A percentile compares a stretch with the other conserved stretches of the same genome.
These are phyloP conservation scores for Sporisorium iseilematis-ciliati DNA, from an alignment of 1,284 basidiomycete genomes.

Conservation along the genomic window DNA sequence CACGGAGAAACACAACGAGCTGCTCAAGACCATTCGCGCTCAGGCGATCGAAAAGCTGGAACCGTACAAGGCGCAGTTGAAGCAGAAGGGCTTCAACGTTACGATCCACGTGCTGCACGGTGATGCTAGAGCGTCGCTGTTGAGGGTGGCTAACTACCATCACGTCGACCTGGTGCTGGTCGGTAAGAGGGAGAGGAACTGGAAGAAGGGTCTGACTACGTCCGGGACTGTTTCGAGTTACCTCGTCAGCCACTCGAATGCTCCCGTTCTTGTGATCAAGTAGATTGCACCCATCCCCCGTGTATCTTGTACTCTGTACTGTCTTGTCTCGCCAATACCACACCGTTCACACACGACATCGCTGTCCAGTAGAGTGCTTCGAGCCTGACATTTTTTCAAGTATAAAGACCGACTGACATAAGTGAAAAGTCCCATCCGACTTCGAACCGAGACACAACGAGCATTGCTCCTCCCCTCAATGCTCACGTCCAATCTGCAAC, in stretches of 20 bases:
- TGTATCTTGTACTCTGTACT: not conserved
- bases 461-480: constrained; percentile 9
- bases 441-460: no score
- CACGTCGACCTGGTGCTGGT: constrained; percentile 57
- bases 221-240: constrained; percentile 60
- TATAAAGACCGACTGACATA: no score
- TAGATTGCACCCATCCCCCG: constrained; percentile 31
- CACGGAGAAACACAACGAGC: constrained; percentile 63
- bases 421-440: no score
- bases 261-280: constrained; percentile 67
- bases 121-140: constrained; percentile 55
- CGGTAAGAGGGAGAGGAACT: constrained; percentile 56
- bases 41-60: constrained; percentile 63
- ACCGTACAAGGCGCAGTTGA: constrained; percentile 63
- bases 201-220: constrained; percentile 52
- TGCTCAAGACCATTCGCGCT: constrained; percentile 59
- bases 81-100: constrained; percentile 57
- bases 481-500: constrained; percentile 49
- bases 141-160: constrained; percentile 62
- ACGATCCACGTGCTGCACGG: constrained; percentile 67
- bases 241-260: constrained; percentile 61
- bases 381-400: no score
- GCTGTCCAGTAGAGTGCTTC: no score
- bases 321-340: no score
- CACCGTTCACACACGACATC: no score